Evolutionary conservation across 352 stramenopile genomes (phyloP).

Genomic region (Phytopythium chamaehyphon): DNA sequence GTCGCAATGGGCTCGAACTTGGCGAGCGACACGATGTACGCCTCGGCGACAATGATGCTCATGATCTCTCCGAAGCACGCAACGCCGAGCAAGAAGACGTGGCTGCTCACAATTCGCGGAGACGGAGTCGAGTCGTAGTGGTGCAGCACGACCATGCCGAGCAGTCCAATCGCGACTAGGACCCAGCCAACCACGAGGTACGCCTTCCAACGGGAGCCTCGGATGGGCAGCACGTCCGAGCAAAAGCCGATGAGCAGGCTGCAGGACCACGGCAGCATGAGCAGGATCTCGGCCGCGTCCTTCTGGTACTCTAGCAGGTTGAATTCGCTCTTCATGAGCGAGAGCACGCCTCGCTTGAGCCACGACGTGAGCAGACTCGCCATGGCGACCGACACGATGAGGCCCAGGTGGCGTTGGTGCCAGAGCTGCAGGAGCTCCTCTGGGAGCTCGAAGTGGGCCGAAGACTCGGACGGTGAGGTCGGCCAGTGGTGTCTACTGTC

Average conservation of each 20-base stretch:
- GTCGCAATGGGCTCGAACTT: conserved; percentile 23
- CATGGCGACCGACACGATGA: conserved; percentile 33
- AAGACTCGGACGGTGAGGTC: too few species aligned
- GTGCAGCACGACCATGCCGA: conserved; percentile 33
- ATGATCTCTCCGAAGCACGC: conserved; percentile 43
- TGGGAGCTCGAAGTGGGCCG: too few species aligned
- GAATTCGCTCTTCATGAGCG: conserved; percentile 30
- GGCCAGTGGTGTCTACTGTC: too few species aligned
- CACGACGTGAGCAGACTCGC: conserved; percentile 36
- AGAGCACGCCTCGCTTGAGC: conserved; percentile 36
- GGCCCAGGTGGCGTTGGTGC: conserved; percentile 19
- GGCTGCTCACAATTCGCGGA: conserved; percentile 18
- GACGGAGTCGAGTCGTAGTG: conserved; percentile 15
- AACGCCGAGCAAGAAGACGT: conserved; percentile 30
- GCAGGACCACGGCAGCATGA: conserved; percentile 40
- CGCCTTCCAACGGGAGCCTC: conserved; percentile 61
- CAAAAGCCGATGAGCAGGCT: conserved; percentile 82
- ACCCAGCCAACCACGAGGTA: conserved; percentile 75
- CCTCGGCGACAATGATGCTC: conserved; percentile 32
- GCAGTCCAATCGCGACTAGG: conserved; percentile 24
- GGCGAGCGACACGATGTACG: conserved; percentile 38
- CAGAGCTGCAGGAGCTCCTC: conserved; percentile 4
- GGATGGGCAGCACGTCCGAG: conserved; percentile 72
- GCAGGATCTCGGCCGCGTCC: conserved; percentile 28
- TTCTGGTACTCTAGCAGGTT: conserved; percentile 32